Base-by-base conservation (phyloP, 2,329 filamentous ascomycete species). In the Zasmidium cellare region DNA sequence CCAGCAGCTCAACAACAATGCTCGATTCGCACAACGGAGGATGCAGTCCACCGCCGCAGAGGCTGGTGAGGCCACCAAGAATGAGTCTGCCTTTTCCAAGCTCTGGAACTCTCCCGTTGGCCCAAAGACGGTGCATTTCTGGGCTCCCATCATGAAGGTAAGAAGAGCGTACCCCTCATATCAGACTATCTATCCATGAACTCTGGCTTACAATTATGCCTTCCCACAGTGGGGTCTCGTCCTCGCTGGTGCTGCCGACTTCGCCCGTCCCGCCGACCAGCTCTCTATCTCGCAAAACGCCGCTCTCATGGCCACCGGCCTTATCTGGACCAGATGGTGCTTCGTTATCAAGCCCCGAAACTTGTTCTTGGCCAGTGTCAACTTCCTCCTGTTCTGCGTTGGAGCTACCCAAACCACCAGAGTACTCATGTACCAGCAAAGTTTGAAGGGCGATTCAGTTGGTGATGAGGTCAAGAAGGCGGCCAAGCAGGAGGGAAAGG, bases 311-410 rank as follows among this genome's bases (percentile, higher is more conserved):
- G 87, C 87, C 69, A 99, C 94, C 9, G 94, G 94, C 66, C 78
- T 89, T 65, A 99, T 99, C 83, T 99, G 94, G 94, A 99, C 94
- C 47, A 86, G 94, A 67, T 99, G 94, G 94, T 99, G 94, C 83
- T 83, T 97, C 74, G 89, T 99, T 76, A 99, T 99, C 79, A 92
- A 87, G 77, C 94, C 94, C 57, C 87, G 87, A 78, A 99, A 99
- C 82, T 80, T 92, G 71, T 88, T 97, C 61, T 87, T 99, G 59
- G 94, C 94, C 61, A 87, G 92, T 55, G 94, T 97, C 74, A 99
- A 99, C 85, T 97, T 97, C 85, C 96, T 97, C 84, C 89, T 99
- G 69, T 93, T 90, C 70, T 79, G 88, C 66, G 92, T 97, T 63
- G 94, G 94, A 69, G 79, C 90, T 58, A 83, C 91, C 65, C 94